Evolutionary conservation across 2,329 filamentous ascomycete genomes (phyloP).

Genomic region (Diplodia seriata): DNA sequence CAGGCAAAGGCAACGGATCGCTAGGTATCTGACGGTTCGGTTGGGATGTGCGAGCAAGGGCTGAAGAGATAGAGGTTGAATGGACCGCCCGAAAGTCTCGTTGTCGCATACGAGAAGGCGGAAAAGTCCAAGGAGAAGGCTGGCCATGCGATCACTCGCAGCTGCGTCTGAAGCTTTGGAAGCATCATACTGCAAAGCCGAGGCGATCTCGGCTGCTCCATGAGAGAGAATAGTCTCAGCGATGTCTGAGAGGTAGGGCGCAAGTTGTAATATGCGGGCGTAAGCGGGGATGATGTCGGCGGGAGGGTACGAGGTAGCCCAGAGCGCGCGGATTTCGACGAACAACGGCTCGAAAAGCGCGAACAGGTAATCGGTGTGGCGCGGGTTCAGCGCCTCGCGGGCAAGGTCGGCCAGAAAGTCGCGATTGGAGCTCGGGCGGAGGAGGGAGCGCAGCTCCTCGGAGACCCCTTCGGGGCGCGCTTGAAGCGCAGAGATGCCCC

Average conservation of each 20-base stretch:
- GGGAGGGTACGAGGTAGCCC: slow-evolving; percentile 61
- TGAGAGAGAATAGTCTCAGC: slow-evolving; percentile 59
- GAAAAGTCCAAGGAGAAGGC: slow-evolving; percentile 72
- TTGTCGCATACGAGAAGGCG: slow-evolving; percentile 80
- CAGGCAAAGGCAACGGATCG: slow-evolving; percentile 80
- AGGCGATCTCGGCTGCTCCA: slow-evolving; percentile 2
- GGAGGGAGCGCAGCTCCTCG: slow-evolving; percentile 70
- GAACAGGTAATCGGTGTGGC: slow-evolving; percentile 76
- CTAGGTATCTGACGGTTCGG: slow-evolving; percentile 75
- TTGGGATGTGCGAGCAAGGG: slow-evolving; percentile 67
- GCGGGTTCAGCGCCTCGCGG: slow-evolving; percentile 70
- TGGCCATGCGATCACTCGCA: slow-evolving; percentile 50
- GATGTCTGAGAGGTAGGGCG: slow-evolving; percentile 78
- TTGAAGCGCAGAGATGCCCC: slow-evolving; percentile 34
- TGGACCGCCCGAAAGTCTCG: slow-evolving; percentile 68
- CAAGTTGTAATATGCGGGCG: slow-evolving; percentile 80
- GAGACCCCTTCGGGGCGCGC: slow-evolving; percentile 65
- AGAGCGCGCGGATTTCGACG: slow-evolving; percentile 82
- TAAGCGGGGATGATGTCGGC: slow-evolving; percentile 68
- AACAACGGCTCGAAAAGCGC: slow-evolving; percentile 76
- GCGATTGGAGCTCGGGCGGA: slow-evolving; percentile 68
- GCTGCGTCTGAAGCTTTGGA: slow-evolving; percentile 38
- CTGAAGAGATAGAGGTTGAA: slow-evolving; percentile 73
- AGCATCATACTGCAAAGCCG: slow-evolving; percentile 13
- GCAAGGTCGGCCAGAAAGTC: slow-evolving; percentile 75